Evolutionary conservation across 2,329 filamentous ascomycete species (phyloP).

Genomic region (Alternaria burnsii): DNA sequence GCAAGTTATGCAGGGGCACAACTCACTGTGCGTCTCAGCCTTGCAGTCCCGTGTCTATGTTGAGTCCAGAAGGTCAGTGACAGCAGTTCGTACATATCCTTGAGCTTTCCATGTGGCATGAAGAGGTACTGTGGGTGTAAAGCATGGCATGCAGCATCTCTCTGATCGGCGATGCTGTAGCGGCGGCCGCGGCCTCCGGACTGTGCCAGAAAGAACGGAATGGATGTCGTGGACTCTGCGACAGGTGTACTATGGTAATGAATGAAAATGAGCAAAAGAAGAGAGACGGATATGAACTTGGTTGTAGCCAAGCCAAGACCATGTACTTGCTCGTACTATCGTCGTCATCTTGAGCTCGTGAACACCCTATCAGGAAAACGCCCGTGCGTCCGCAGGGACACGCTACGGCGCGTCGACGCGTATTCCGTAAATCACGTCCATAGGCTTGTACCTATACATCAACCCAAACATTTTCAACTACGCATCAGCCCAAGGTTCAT

Average conservation of each 20-base stretch:
- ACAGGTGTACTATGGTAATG: neutral
- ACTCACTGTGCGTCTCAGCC: slow-evolving; percentile 9
- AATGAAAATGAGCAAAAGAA: neutral
- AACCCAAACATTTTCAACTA: neutral
- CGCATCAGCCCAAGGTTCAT: no score
- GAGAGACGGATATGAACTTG: neutral
- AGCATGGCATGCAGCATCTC: neutral
- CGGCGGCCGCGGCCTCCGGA: slow-evolving; percentile 8
- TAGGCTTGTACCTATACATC: neutral
- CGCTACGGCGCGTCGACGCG: slow-evolving; percentile 29
- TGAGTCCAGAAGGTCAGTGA: neutral
- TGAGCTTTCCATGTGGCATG: neutral
- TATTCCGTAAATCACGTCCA: slow-evolving; percentile 10
- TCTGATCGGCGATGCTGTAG: neutral
- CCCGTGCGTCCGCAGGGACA: slow-evolving; percentile 20
- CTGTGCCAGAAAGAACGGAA: neutral
- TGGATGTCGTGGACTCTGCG: neutral
- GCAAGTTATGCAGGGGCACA: slow-evolving; percentile 18
- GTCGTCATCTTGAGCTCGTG: slow-evolving; percentile 16
- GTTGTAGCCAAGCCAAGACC: neutral
- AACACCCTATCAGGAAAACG: neutral
- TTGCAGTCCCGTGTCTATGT: neutral
- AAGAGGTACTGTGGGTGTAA: neutral
- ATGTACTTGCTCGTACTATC: neutral
- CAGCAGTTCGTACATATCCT: neutral